These are phyloP conservation scores for Chalciporus piperatoides DNA, from an alignment of 1,284 basidiomycete species.

Conservation along the genomic window DNA sequence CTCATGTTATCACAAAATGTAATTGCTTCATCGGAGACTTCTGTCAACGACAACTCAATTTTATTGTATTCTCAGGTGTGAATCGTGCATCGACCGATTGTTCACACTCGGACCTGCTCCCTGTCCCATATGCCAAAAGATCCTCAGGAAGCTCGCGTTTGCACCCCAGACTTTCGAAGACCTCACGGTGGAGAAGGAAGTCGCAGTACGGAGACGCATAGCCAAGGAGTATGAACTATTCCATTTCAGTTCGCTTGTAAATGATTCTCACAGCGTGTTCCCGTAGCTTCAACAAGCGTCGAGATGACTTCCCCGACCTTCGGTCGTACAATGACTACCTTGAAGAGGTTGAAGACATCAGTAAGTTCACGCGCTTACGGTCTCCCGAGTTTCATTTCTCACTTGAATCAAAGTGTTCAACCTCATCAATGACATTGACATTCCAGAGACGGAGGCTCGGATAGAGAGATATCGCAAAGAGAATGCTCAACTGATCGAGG, in stretches of 20 bases:
- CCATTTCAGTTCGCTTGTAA: background rate
- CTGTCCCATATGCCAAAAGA: slow-evolving; percentile 90
- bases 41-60: slow-evolving; percentile 11
- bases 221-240: slow-evolving; percentile 64
- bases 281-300: slow-evolving; percentile 85
- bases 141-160: slow-evolving; percentile 92
- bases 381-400: slow-evolving; percentile 6
- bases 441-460: slow-evolving; percentile 81
- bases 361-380: slow-evolving; percentile 44
- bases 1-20: slow-evolving; percentile 99
- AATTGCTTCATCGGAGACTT: slow-evolving; percentile 21
- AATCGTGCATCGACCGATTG: slow-evolving; percentile 95
- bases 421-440: slow-evolving; percentile 87
- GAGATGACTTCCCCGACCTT: slow-evolving; percentile 84
- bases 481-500: slow-evolving; percentile 77
- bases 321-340: slow-evolving; percentile 95
- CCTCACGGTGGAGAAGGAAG: slow-evolving; percentile 94
- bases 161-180: slow-evolving; percentile 98
- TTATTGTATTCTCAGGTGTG: slow-evolving; percentile 63
- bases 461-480: slow-evolving; percentile 77
- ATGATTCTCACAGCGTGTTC: background rate
- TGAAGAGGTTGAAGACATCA: slow-evolving; percentile 94
- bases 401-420: slow-evolving; percentile 72
- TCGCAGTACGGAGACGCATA: slow-evolving; percentile 82
- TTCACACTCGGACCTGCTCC: slow-evolving; percentile 96